These are phyloP conservation scores for Solanum piurae DNA, from an alignment of 257 asterid genomes.

Conservation along the genomic window DNA sequence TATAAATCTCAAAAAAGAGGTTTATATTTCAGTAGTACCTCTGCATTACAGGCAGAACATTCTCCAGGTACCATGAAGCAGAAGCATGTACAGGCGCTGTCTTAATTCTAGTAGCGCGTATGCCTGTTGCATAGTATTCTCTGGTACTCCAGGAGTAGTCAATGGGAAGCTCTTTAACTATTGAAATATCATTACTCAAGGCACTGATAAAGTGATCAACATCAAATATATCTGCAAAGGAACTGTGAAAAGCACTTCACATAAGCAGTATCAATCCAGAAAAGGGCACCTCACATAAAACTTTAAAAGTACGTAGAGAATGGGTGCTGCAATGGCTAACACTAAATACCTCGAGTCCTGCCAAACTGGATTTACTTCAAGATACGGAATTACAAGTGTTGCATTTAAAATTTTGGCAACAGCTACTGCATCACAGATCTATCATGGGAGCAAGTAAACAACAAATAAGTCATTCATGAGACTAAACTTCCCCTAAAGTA, in stretches of 20 bases:
- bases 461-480: not conserved
- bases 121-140: constrained; percentile 43
- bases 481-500: not conserved
- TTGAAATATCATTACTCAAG: constrained; percentile 18
- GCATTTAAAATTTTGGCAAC: constrained; percentile 42
- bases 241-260: constrained; percentile 7
- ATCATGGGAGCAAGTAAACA: not conserved
- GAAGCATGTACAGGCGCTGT: constrained; percentile 41
- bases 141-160: constrained; percentile 35
- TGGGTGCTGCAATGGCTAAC: not conserved
- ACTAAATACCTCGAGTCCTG: constrained; percentile 27
- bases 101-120: constrained; percentile 31
- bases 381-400: constrained; percentile 32
- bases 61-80: constrained; percentile 34
- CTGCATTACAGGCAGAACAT: constrained; percentile 31
- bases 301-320: not conserved
- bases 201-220: constrained; percentile 25
- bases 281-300: not conserved
- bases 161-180: constrained; percentile 28
- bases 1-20: not conserved
- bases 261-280: not conserved
- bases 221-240: constrained; percentile 35
- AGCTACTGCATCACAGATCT: constrained; percentile 46
- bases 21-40: constrained; percentile 15
- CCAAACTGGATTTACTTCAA: constrained; percentile 43